A percentile compares a stretch with the other conserved stretches of the same genome.
Conservation (phyloP, 208 protist genomes). For the Trypanosoma lewisi region DNA sequence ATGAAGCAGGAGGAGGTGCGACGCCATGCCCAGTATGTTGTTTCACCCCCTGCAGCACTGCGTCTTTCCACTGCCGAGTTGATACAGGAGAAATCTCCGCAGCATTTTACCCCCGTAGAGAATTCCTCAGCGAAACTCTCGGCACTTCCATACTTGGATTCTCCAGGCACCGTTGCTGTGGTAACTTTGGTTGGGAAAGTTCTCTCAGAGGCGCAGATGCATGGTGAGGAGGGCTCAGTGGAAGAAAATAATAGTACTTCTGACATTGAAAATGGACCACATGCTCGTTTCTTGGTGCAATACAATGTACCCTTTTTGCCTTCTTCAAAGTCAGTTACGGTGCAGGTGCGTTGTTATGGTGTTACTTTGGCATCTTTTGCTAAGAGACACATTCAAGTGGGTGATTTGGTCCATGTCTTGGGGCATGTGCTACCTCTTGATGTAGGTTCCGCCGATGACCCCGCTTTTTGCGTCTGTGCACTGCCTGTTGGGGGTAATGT, state of each 20-base stretch:
- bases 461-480: constrained; percentile 48
- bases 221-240: constrained; percentile 11
- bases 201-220: constrained; percentile 12
- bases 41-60: constrained; percentile 41
- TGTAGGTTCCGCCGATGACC: constrained; percentile 4
- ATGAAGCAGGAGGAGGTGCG: constrained; percentile 10
- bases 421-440: constrained; percentile 63
- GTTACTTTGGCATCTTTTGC: constrained; percentile 61
- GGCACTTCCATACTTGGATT: constrained; percentile 31
- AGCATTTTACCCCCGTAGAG: constrained; percentile 58
- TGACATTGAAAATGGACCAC: constrained; percentile 19
- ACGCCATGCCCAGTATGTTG: constrained; percentile 35
- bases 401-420: constrained; percentile 81
- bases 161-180: constrained; percentile 56
- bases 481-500: constrained; percentile 81
- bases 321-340: constrained; percentile 23
- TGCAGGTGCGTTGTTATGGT: constrained; percentile 60
- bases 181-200: constrained; percentile 67
- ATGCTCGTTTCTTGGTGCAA: constrained; percentile 50
- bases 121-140: constrained; percentile 37
- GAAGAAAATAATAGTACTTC: constrained; percentile 8
- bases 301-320: constrained; percentile 60
- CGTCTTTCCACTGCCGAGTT: constrained; percentile 66
- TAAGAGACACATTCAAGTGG: constrained; percentile 35
- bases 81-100: constrained; percentile 68